Evolutionary conservation across 192 early-diverging fungal genomes (phyloP).

Genomic region (Entomortierella chlamydospora): DNA sequence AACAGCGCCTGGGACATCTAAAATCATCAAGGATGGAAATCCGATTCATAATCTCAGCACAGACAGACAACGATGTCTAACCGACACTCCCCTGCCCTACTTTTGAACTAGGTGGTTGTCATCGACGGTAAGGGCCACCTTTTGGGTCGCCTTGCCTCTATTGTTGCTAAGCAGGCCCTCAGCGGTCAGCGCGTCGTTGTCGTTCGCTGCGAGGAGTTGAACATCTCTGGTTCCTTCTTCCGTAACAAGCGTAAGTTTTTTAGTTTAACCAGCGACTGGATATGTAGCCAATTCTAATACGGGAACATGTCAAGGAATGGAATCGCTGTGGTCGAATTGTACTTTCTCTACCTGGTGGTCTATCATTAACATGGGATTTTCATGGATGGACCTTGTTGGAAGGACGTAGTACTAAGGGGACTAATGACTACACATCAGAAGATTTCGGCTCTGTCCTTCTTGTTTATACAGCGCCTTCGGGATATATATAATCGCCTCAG

Average conservation of each 20-base stretch:
- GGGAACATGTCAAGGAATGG: no score
- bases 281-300: no score
- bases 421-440: no score
- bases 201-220: conserved; percentile 99
- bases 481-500: no score
- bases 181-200: conserved; percentile 97
- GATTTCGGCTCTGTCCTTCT: no score
- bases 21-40: neutral
- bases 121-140: conserved; percentile 99
- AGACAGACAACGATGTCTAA: neutral
- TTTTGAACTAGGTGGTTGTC: conserved; percentile 85
- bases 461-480: no score
- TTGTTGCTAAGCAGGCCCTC: conserved; percentile 98
- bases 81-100: neutral
- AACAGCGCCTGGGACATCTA: neutral
- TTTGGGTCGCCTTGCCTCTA: conserved; percentile 96
- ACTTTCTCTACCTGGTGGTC: no score
- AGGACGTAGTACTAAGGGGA: no score
- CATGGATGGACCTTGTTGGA: no score
- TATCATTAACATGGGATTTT: no score
- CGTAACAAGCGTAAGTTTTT: conserved; percentile 94
- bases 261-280: neutral
- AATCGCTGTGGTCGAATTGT: no score
- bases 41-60: neutral
- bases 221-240: conserved; percentile 98